phyloP scores from a whole-genome alignment of 2,329 filamentous ascomycete genomes.

The Nigrospora osmanthi region DNA sequence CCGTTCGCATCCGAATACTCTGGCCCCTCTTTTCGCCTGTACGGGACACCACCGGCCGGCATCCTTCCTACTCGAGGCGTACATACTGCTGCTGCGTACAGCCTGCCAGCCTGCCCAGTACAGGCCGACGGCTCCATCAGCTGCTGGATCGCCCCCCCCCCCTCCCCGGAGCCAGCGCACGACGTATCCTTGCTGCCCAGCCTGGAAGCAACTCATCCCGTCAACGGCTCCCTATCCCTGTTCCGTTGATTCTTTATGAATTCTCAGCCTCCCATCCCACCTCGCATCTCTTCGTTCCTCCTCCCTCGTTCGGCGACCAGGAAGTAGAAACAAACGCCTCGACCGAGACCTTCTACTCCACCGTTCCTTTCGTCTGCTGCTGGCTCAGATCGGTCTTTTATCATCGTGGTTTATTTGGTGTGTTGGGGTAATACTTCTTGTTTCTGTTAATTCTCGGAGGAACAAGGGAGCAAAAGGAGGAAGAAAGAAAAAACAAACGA shows the following conservation, averaged over 20 bases:
- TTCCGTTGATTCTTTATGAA: conserved; percentile 28
- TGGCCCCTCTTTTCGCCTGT: conserved; percentile 11
- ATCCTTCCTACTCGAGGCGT: too few species aligned
- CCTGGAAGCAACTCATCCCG: background rate
- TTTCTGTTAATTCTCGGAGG: conserved; percentile 16
- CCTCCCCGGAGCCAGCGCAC: background rate
- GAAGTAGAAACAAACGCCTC: conserved; percentile 34
- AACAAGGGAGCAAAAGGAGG: conserved; percentile 12
- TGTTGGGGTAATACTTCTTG: conserved; percentile 13
- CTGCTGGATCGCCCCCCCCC: background rate
- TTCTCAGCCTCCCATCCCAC: conserved; percentile 20
- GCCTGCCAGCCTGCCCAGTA: too few species aligned
- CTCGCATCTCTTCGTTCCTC: conserved; percentile 23
- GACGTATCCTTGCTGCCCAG: background rate
- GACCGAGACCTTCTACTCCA: conserved; percentile 25
- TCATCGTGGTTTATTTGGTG: conserved; percentile 16
- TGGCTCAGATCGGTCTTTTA: conserved; percentile 52
- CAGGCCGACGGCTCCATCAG: background rate
- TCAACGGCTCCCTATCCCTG: background rate
- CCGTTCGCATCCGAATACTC: conserved; percentile 28
- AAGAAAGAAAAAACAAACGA: conserved; percentile 6
- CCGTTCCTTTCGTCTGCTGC: conserved; percentile 42
- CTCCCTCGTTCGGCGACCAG: conserved; percentile 29
- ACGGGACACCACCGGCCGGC: too few species aligned
- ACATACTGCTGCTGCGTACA: too few species aligned